Evolutionary conservation across 106 monocot genomes (phyloP).

Genomic region (Platanthera zijinensis): DNA sequence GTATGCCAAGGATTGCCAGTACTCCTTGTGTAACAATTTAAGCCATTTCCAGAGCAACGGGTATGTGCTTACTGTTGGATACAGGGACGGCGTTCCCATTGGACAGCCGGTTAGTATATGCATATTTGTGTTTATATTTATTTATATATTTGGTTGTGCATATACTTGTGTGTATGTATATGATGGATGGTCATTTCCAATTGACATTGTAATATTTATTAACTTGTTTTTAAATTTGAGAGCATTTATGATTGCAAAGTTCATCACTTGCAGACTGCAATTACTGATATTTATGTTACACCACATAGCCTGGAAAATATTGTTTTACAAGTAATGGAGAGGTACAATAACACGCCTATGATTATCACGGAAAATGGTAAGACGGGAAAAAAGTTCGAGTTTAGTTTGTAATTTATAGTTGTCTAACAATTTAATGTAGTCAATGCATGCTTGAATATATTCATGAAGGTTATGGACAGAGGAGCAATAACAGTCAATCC

Average conservation of each 20-base stretch:
- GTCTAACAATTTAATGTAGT: not conserved
- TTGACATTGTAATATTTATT: not conserved
- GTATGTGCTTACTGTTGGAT: slow-evolving; percentile 9
- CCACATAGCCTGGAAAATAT: slow-evolving; percentile 39
- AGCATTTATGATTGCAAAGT: not conserved
- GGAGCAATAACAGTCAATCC: slow-evolving; percentile 1
- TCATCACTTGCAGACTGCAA: slow-evolving; percentile 21
- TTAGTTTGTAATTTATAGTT: not conserved
- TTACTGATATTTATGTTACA: slow-evolving; percentile 26
- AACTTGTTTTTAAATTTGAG: not conserved
- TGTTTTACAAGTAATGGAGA: slow-evolving; percentile 33
- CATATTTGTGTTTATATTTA: not conserved
- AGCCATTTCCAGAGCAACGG: slow-evolving; percentile 6
- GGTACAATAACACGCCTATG: slow-evolving; percentile 45
- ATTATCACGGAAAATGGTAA: slow-evolving; percentile 56
- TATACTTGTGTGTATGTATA: no score
- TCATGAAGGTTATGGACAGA: slow-evolving; percentile 20
- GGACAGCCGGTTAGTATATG: slow-evolving; percentile 24
- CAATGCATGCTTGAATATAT: not conserved
- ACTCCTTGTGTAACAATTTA: slow-evolving; percentile 14
- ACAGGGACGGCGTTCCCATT: slow-evolving; percentile 28
- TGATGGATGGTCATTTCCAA: no score
- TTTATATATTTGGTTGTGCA: not conserved
- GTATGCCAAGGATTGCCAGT: slow-evolving; percentile 42
- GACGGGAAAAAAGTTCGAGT: not conserved